Evolutionary conservation across 768 basidiomycete genomes (phyloP), one percentile per base, ranked within the genome.

Genomic region (Rhizopogon sp.): DNA sequence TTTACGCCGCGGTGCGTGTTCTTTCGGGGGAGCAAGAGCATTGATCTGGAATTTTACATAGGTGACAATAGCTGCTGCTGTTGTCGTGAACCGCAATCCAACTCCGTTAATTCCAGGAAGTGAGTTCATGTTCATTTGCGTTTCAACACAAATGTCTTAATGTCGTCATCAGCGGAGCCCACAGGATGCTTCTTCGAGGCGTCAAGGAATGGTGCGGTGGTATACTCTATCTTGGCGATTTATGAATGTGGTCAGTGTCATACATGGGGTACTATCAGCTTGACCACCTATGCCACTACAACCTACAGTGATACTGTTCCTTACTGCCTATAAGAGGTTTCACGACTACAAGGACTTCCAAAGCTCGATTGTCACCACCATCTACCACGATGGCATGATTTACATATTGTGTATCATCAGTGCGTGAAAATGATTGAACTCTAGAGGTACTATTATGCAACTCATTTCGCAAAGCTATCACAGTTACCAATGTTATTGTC

Each of bases 351-450:
- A 39, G 14, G 0, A 29, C 11, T 5, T 14, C 0, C 8, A 22
- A 2, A 65, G 61, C 17, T 29, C 50, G 4, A 51, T 65, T 6
- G 42, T 63, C 16, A 7, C 14, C 33, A 46, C 31, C 6, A 14
- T 51, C 14, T 65, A 65, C 45, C 51, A 55, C 17, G 64, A 62
- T 22, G 33, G 54, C 29, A 53, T 65, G 46, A 29, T 64, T 40
- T 63, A 64, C 14, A 47, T 64, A 14, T 1, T n/a, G 31, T 62
- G 64, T 29, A 60, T 65, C 17, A 53, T 56, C 20, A 22, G 63
- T 63, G 39, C 50, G 61, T 35, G 3, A 5, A 28, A 10, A 37
- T 0, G 11, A 13, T 14, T 8, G 10, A 1, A 1, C 3, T 3
- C 11, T 14, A 9, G 17, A 16, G 2, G 9, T 49, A 2, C 13